phyloP scores from a whole-genome alignment of 208 protist species.

The Crithidia thermophila region DNA sequence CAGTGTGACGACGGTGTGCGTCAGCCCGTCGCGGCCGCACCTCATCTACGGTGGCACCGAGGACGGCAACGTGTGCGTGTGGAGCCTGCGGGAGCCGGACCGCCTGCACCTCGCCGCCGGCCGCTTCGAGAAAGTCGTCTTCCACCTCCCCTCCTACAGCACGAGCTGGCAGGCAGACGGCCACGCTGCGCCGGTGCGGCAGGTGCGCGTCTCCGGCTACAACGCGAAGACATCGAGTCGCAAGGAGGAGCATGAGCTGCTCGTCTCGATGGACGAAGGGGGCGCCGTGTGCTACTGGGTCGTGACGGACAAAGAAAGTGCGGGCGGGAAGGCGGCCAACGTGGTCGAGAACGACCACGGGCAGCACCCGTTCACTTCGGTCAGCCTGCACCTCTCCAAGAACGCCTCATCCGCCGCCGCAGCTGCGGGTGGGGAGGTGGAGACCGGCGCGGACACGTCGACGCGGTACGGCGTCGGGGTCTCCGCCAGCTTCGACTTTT shows the following conservation, averaged over 20 bases:
- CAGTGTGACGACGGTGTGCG: conserved; percentile 52
- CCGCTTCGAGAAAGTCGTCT: conserved; percentile 41
- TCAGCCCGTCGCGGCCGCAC: conserved; percentile 63
- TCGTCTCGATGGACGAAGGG: conserved; percentile 65
- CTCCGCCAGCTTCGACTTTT: conserved; percentile 53
- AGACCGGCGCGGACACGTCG: background rate
- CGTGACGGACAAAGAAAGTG: conserved; percentile 55
- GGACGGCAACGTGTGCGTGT: conserved; percentile 74
- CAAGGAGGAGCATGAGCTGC: conserved; percentile 69
- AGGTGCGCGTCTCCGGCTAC: conserved; percentile 68
- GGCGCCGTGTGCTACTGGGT: conserved; percentile 71
- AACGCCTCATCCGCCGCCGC: conserved; percentile 6
- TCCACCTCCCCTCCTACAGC: conserved; percentile 74
- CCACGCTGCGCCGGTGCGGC: conserved; percentile 54
- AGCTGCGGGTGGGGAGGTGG: background rate
- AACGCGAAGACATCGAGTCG: conserved; percentile 43
- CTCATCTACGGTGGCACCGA: conserved; percentile 73
- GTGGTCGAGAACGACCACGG: conserved; percentile 64
- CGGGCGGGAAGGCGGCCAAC: conserved; percentile 31
- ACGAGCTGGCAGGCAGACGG: conserved; percentile 75
- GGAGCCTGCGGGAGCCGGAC: conserved; percentile 82
- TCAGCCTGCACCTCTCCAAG: conserved; percentile 51
- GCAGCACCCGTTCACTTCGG: conserved; percentile 37
- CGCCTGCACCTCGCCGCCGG: conserved; percentile 63
- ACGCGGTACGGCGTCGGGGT: conserved; percentile 18